Base-by-base conservation (phyloP, 139 green algal genomes). In the Penium margaritaceum region DNA sequence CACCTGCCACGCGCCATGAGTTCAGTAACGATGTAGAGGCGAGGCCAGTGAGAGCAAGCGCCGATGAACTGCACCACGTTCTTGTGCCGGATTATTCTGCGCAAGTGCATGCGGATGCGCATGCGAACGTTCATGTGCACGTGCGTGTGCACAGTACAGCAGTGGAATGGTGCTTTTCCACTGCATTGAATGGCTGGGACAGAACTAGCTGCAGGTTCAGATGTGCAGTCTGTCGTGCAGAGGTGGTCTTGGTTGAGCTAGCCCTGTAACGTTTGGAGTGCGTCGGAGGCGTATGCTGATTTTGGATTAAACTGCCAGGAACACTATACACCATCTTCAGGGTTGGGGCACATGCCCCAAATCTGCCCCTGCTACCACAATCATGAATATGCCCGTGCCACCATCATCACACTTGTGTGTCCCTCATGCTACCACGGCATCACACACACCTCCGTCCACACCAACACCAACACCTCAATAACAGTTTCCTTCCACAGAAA, bases 1-100 rank as follows among this genome's bases (percentile, higher is more conserved):
- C 95, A 84, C 41, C 83, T 92, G 61, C 94, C 94, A 36, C 90
- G 86, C 14, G 76, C 80, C 94, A 98, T 98, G 85, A 91, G 97
- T 84, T 98, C 94, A 61, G 70, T 96, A 39, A 98, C 90, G 55
- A 98, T 97, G 84, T 91, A 98, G 54, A 98, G 83, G 75, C 94
- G 94, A 62, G 92, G 92, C 76, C 88, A 90, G 47, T 86, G 84
- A 9, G 91, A 96, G 88, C 92, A 96, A 0, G 93, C 94, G 24
- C 94, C 94, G 55, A 97, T 97, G 85, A 98, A 97, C 84, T 97
- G 91, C 21, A 98, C 90, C 57, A 98, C 86, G 67, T 97, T 97
- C 72, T 93, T 94, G 87, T 98, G 94, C 33, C 91, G 86, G 0
- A 98, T 55, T 12, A 76, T 76, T 55, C 69, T 74, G 67, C 4